Evolutionary conservation across 306 rosid genomes (phyloP).

Genomic region (Quercus ilex): DNA sequence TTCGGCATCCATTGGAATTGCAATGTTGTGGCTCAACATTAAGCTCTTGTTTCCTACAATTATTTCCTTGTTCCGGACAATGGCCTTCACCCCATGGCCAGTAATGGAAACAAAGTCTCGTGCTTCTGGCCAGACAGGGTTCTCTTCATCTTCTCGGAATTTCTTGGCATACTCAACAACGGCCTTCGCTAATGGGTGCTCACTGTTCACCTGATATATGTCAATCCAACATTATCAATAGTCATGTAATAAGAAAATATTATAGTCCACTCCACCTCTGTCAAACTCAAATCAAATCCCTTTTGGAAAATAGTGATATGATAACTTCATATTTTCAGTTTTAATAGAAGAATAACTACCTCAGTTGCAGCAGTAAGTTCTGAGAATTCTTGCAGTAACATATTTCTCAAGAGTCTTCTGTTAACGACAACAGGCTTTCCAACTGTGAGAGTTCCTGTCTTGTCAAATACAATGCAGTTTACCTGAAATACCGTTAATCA

Average conservation of each 20-base stretch:
- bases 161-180: constrained; percentile 69
- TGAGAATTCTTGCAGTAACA: constrained; percentile 40
- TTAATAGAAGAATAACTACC: constrained; percentile 31
- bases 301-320: neutral
- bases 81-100: constrained; percentile 79
- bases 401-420: constrained; percentile 36
- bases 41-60: constrained; percentile 73
- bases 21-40: constrained; percentile 49
- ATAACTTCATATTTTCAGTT: neutral
- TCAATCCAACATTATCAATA: neutral
- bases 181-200: constrained; percentile 84
- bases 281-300: neutral
- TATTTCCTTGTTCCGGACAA: constrained; percentile 46
- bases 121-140: constrained; percentile 62
- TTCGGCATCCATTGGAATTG: constrained; percentile 49
- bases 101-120: constrained; percentile 56
- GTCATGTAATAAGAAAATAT: neutral
- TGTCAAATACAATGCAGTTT: constrained; percentile 80
- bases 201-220: constrained; percentile 70
- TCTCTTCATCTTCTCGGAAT: constrained; percentile 43
- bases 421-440: constrained; percentile 79
- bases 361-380: constrained; percentile 77
- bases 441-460: constrained; percentile 88
- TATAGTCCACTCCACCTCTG: neutral
- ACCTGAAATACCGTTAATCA: constrained; percentile 40